Conservation (phyloP, 2,329 filamentous ascomycete genomes). For the Diplodia intermedia region DNA sequence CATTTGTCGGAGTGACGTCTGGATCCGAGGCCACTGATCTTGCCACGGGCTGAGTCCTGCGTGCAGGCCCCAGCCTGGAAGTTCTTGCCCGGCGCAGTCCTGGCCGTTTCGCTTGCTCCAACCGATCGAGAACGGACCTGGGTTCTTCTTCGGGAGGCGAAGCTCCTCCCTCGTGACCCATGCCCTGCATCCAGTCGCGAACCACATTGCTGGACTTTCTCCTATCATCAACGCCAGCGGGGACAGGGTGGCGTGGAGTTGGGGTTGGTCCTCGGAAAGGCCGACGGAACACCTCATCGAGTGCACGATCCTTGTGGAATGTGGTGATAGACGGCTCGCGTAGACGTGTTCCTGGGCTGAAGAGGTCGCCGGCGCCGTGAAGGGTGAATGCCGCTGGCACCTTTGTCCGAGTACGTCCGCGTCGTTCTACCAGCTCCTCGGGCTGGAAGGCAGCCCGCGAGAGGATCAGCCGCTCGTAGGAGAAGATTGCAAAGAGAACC, state of each 20-base stretch:
- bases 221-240: constrained; percentile 58
- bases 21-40: constrained; percentile 65
- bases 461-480: constrained; percentile 84
- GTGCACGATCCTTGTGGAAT: constrained; percentile 84
- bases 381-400: constrained; percentile 50
- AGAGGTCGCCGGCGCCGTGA: constrained; percentile 61
- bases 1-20: constrained; percentile 51
- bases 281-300: constrained; percentile 86
- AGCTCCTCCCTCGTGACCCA: constrained; percentile 62
- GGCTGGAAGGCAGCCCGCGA: constrained; percentile 79
- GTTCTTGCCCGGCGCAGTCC: constrained; percentile 61
- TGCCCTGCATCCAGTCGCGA: constrained; percentile 84
- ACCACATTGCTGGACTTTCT: constrained; percentile 82
- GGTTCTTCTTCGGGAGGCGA: constrained; percentile 66
- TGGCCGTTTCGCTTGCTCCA: constrained; percentile 62
- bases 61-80: constrained; percentile 37
- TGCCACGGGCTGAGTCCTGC: constrained; percentile 55
- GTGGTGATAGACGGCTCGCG: constrained; percentile 88
- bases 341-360: constrained; percentile 72
- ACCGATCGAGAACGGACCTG: constrained; percentile 62
- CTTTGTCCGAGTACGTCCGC: constrained; percentile 64
- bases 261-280: constrained; percentile 67
- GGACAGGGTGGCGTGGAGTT: neutral
- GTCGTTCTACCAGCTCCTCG: constrained; percentile 82
- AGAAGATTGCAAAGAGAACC: constrained; percentile 82